Evolutionary conservation across 2,329 filamentous ascomycete genomes (phyloP), one percentile per base, ranked within the genome.

Genomic region (Chrysosporium keratinophilum): DNA sequence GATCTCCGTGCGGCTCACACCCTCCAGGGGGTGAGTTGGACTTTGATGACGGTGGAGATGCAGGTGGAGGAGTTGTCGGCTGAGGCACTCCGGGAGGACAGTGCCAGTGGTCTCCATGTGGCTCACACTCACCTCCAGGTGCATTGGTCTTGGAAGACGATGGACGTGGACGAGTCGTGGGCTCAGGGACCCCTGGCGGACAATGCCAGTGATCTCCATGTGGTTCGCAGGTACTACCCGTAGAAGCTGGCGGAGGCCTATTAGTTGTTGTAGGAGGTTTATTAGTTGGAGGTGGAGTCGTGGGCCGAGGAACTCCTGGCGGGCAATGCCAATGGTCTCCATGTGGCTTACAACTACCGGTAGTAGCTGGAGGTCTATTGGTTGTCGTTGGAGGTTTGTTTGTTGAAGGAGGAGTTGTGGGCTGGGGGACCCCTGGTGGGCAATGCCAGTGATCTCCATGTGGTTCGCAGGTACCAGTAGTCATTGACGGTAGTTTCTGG

Each of bases 191-290:
- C 2, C 47, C 47, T 3, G 50, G 41, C 1, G 50, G 50, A 12
- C 50, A 52, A 33, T 52, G 50, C 50, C 50, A 52, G 14, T 52
- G 50, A 28, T 52, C 50, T 6, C 40, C 50, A 15, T 52, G 50
- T 9, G 50, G 50, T 14, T 28, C 35, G 33, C 50, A 52, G 15
- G 23, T 19, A 12, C 14, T 14, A 40, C 3, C 17, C 11, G 14
- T 37, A 10, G 37, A 14, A 28, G 47, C 5, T 3, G 48, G 37
- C 10, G 48, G 17, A 33, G 37, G 12, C 14, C 12, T 14, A 11
- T 44, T 44, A 12, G n/a, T 37, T 14, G 34, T 17, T 3, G 3
- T 11, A n/a, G n/a, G n/a, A n/a, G n/a, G n/a, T n/a, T n/a, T n/a
- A n/a, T n/a, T n/a, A n/a, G n/a, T n/a, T 14, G 19, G 15, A 17